Conservation (phyloP, 441 rosid genomes). For the Jatropha podagrica region DNA sequence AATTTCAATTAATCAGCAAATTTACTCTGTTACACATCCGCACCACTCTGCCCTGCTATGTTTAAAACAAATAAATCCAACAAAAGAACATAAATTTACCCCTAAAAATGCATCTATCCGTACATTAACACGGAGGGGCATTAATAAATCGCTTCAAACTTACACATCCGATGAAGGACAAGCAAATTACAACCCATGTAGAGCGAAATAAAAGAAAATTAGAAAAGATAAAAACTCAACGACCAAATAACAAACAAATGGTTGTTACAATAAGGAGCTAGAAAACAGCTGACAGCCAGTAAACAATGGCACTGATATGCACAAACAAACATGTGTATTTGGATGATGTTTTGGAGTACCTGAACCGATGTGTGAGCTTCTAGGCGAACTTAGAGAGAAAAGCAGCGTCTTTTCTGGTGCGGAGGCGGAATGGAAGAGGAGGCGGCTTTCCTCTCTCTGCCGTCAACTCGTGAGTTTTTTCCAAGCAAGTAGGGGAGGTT, state of each 20-base stretch:
- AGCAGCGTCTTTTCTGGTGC: not conserved
- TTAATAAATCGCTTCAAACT: not conserved
- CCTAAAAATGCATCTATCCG: not conserved
- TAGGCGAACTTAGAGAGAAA: not conserved
- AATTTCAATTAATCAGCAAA: not conserved
- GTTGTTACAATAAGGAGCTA: not conserved
- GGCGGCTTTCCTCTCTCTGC: constrained; percentile 29
- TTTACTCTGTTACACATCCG: not conserved
- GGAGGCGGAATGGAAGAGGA: not conserved
- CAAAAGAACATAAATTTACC: constrained; percentile 7
- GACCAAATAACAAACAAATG: constrained; percentile 12
- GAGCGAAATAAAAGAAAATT: not conserved
- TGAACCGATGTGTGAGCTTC: constrained; percentile 13
- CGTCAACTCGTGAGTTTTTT: constrained; percentile 31
- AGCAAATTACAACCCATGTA: not conserved
- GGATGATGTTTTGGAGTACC: constrained; percentile 22
- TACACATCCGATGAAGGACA: constrained; percentile 16
- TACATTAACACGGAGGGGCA: not conserved
- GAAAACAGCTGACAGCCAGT: constrained; percentile 22
- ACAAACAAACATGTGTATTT: not conserved
- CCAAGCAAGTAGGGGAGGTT: constrained; percentile 40
- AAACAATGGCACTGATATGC: constrained; percentile 8
- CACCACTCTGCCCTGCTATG: not conserved
- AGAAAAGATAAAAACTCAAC: not conserved
- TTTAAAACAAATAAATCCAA: not conserved